Percentiles rank a stretch among this genome's conserved stretches.
phyloP scores from a whole-genome alignment of 2,329 filamentous ascomycete genomes.

The Penicillium sp. region DNA sequence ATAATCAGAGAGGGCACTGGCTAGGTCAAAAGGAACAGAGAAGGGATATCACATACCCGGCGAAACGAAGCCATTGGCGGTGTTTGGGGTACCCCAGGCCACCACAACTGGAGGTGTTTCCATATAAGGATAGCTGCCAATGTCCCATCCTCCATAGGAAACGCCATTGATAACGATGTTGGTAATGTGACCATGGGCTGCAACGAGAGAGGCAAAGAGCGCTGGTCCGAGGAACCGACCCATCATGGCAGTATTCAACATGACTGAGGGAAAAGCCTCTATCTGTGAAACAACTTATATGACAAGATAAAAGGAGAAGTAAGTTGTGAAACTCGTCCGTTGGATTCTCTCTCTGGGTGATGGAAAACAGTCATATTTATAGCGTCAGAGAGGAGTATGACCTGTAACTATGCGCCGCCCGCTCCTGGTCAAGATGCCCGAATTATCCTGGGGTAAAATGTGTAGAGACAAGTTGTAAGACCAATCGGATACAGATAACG shows the following conservation, averaged over 20 bases:
- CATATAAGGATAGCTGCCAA: constrained; percentile 29
- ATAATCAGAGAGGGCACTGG: background rate
- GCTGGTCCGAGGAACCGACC: background rate
- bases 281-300: background rate
- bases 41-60: constrained; percentile 24
- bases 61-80: constrained; percentile 55
- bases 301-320: background rate
- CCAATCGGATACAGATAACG: background rate
- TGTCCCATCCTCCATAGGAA: constrained; percentile 44
- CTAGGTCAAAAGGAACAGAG: background rate
- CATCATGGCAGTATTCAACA: background rate
- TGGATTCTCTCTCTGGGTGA: too few species aligned
- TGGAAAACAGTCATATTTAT: background rate
- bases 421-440: background rate
- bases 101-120: constrained; percentile 42
- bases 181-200: constrained; percentile 35
- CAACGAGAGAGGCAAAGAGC: constrained; percentile 31
- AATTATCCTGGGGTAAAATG: too few species aligned
- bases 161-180: constrained; percentile 39
- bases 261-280: background rate
- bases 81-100: constrained; percentile 55
- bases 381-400: background rate
- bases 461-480: background rate
- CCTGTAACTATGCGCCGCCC: too few species aligned
- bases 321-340: too few species aligned